Conservation (phyloP, 345 rosid species). For the Salix purpurea region DNA sequence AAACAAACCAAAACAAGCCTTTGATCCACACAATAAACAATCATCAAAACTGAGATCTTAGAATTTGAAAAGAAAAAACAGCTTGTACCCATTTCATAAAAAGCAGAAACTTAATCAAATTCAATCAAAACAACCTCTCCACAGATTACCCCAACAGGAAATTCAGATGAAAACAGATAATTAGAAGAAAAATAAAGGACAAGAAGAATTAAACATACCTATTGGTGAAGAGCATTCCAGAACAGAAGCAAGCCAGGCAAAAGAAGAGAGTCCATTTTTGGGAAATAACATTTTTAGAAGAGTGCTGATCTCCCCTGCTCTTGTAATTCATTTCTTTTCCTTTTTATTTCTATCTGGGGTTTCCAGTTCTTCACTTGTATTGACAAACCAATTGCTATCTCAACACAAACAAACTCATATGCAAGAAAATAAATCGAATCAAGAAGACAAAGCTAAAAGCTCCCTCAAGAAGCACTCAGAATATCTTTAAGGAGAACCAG, state of each 20-base stretch:
- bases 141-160: background rate
- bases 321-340: conserved; percentile 47
- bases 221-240: conserved; percentile 77
- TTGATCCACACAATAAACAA: background rate
- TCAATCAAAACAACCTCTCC: background rate
- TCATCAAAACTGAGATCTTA: conserved; percentile 19
- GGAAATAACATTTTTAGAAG: conserved; percentile 47
- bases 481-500: background rate
- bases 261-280: conserved; percentile 71
- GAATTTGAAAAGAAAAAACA: background rate
- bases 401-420: conserved; percentile 16
- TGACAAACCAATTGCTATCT: conserved; percentile 12
- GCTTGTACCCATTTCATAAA: conserved; percentile 3
- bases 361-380: background rate
- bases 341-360: background rate
- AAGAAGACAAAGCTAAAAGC: conserved; percentile 5
- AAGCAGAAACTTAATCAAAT: background rate
- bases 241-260: conserved; percentile 74
- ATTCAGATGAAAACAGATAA: background rate
- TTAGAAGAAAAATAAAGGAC: background rate
- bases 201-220: conserved; percentile 41
- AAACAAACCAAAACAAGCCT: background rate
- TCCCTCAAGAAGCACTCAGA: background rate
- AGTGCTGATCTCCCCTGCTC: conserved; percentile 56
- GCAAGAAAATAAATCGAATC: conserved; percentile 5